Conservation (phyloP, 176 grass and related monocot species). For the Rhynchospora pubera region DNA sequence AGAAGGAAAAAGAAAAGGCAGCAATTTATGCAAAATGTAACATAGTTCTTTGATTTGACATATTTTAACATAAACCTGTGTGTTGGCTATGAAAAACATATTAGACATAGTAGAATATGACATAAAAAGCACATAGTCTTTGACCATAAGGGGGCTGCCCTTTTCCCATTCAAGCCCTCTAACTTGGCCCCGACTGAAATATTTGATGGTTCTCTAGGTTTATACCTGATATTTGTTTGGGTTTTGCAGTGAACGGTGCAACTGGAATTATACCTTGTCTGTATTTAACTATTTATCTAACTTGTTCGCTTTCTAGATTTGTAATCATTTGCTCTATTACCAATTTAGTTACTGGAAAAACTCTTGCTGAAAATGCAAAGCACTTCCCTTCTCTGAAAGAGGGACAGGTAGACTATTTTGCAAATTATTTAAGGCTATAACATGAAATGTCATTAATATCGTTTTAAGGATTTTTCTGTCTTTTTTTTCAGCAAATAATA, state of each 20-base stretch:
- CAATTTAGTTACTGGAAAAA: conserved; percentile 80
- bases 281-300: background rate
- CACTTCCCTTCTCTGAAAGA: conserved; percentile 65
- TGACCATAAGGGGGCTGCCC: background rate
- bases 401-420: conserved; percentile 59
- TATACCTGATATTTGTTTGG: background rate
- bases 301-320: background rate
- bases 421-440: background rate
- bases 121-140: background rate
- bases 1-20: too few relatives aligned
- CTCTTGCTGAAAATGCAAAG: conserved; percentile 86
- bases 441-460: background rate
- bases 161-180: background rate
- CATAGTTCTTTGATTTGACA: background rate
- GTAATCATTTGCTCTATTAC: background rate
- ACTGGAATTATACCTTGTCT: background rate
- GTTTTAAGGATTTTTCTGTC: background rate
- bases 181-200: background rate
- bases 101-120: background rate
- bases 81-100: background rate
- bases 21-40: background rate
- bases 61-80: background rate
- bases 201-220: background rate
- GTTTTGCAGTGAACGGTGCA: background rate
- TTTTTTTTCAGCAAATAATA: conserved; percentile 68